Evolutionary conservation across 441 rosid species (phyloP).

Genomic region (Erodium moschatum): DNA sequence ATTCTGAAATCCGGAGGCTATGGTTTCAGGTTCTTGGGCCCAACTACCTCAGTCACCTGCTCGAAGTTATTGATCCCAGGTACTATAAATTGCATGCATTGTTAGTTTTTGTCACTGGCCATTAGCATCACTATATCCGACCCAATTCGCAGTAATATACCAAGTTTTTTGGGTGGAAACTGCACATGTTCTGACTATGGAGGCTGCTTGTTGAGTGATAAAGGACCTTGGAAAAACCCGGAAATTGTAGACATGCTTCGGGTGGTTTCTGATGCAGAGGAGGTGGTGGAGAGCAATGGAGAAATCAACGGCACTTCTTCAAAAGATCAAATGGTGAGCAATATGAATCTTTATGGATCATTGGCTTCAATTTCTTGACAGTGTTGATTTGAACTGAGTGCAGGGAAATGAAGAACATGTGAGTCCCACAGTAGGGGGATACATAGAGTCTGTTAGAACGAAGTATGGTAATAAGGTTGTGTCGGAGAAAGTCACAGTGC

Average conservation of each 20-base stretch:
- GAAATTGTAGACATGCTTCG: slow-evolving; percentile 39
- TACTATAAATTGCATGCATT: neutral
- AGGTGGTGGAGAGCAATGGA: slow-evolving; percentile 16
- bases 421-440: slow-evolving; percentile 3
- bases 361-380: neutral
- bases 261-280: slow-evolving; percentile 33
- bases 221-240: slow-evolving; percentile 61
- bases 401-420: slow-evolving; percentile 17
- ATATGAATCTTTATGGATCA: too few species aligned
- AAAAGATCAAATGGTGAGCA: slow-evolving; percentile 23
- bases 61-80: slow-evolving; percentile 48
- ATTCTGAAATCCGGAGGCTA: neutral
- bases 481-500: slow-evolving; percentile 22
- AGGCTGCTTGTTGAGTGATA: slow-evolving; percentile 50
- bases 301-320: slow-evolving; percentile 20
- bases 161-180: slow-evolving; percentile 50
- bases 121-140: neutral
- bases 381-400: slow-evolving; percentile 10
- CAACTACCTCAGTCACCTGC: slow-evolving; percentile 32
- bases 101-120: too few species aligned
- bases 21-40: slow-evolving; percentile 43
- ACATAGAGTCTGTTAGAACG: neutral
- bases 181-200: slow-evolving; percentile 51
- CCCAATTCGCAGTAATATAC: slow-evolving; percentile 39
- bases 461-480: slow-evolving; percentile 1